Percentiles rank a stretch among this genome's conserved stretches.
phyloP scores from a whole-genome alignment of 306 rosid genomes.

The Arachis stenosperma region DNA sequence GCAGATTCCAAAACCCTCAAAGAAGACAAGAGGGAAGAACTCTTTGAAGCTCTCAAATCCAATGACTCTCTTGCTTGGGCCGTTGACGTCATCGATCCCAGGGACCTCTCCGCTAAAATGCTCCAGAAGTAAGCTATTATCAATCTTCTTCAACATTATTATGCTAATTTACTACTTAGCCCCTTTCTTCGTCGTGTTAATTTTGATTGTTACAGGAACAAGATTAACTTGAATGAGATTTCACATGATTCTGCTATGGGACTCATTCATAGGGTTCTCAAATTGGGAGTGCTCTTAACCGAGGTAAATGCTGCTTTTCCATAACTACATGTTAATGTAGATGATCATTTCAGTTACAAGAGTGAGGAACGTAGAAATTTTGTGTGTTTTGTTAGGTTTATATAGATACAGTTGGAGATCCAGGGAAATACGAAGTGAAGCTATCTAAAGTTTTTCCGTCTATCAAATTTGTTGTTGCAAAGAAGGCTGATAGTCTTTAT shows the following conservation, averaged over 20 bases:
- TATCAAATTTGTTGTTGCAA: conserved; percentile 87
- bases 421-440: conserved; percentile 77
- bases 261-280: conserved; percentile 62
- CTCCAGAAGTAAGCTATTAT: conserved; percentile 57
- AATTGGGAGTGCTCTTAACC: conserved; percentile 85
- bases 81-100: conserved; percentile 83
- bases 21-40: conserved; percentile 95
- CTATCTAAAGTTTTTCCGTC: conserved; percentile 71
- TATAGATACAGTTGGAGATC: conserved; percentile 91
- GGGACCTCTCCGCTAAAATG: conserved; percentile 88
- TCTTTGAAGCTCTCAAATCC: conserved; percentile 65
- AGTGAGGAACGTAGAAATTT: conserved; percentile 6
- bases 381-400: conserved; percentile 63
- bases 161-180: not conserved
- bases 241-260: conserved; percentile 93
- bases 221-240: conserved; percentile 89
- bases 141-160: not conserved
- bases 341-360: conserved; percentile 8
- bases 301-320: conserved; percentile 55
- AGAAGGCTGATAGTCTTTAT: conserved; percentile 98
- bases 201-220: conserved; percentile 49
- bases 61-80: conserved; percentile 87
- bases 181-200: not conserved
- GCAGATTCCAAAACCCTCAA: conserved; percentile 93
- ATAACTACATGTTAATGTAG: not conserved